These are phyloP conservation scores for Artomyces pyxidatus DNA, from an alignment of 768 basidiomycete species.

Conservation along the genomic window DNA sequence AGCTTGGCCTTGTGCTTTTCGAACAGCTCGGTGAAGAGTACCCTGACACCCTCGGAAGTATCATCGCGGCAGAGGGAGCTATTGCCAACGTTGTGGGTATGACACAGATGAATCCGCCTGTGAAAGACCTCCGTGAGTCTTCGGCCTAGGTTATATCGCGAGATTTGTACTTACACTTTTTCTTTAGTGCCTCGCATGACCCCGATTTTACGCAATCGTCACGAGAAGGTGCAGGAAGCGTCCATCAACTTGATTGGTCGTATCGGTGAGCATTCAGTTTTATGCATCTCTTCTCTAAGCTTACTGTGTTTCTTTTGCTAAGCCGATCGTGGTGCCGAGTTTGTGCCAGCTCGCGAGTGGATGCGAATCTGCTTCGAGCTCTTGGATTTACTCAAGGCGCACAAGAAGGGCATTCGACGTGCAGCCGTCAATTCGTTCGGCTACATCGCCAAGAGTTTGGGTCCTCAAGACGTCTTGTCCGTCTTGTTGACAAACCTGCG, in stretches of 20 bases:
- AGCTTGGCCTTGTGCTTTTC: slow-evolving; percentile 93
- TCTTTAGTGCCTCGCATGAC: slow-evolving; percentile 93
- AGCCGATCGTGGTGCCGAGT: slow-evolving; percentile 99
- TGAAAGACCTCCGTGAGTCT: slow-evolving; percentile 92
- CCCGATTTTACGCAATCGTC: slow-evolving; percentile 97
- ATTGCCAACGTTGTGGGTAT: slow-evolving; percentile 99
- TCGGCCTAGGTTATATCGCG: slow-evolving; percentile 4
- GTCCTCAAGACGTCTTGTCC: slow-evolving; percentile 95
- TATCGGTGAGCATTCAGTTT: slow-evolving; percentile 45
- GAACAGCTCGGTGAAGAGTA: slow-evolving; percentile 99
- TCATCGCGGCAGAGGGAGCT: slow-evolving; percentile 97
- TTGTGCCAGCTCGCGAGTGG: slow-evolving; percentile 98
- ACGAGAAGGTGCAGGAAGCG: slow-evolving; percentile 99
- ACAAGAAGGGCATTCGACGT: slow-evolving; percentile 98
- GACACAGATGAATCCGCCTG: slow-evolving; percentile 99
- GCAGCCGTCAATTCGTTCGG: slow-evolving; percentile 99
- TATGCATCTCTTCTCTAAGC: neutral
- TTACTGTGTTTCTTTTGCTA: slow-evolving; percentile 5
- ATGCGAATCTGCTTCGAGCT: slow-evolving; percentile 99
- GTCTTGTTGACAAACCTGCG: slow-evolving; percentile 94
- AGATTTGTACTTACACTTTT: neutral
- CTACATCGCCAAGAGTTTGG: slow-evolving; percentile 98
- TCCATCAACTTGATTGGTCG: slow-evolving; percentile 99
- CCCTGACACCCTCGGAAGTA: slow-evolving; percentile 97
- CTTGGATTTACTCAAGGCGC: slow-evolving; percentile 93